A percentile compares a stretch with the other conserved stretches of the same genome.
Conservation (phyloP, 495 filamentous ascomycete genomes). For the Penicillium cosmopolitanum region DNA sequence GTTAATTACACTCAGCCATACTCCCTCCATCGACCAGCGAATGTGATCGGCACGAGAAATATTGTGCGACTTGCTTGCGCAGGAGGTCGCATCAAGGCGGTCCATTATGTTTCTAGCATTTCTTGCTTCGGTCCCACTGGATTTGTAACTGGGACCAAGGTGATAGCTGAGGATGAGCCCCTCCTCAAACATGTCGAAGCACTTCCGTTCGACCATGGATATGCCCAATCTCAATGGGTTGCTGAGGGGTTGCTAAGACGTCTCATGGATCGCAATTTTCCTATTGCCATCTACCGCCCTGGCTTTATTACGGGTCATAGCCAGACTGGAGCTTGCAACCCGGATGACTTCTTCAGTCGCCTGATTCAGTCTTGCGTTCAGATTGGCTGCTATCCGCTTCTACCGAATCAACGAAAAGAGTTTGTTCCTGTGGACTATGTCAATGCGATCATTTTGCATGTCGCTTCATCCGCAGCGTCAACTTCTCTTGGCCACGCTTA, state of each 20-base stretch:
- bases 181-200: slow-evolving; percentile 16
- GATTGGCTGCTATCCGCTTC: slow-evolving; percentile 19
- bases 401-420: slow-evolving; percentile 25
- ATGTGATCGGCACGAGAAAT: slow-evolving; percentile 23
- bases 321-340: slow-evolving; percentile 20
- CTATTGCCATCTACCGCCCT: slow-evolving; percentile 26
- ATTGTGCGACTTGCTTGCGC: slow-evolving; percentile 7
- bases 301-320: slow-evolving; percentile 28
- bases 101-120: slow-evolving; percentile 25
- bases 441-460: slow-evolving; percentile 16
- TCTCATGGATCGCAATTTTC: slow-evolving; percentile 18
- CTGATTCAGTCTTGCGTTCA: slow-evolving; percentile 16
- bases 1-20: slow-evolving; percentile 30
- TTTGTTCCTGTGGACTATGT: slow-evolving; percentile 28
- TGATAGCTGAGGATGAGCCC: slow-evolving; percentile 15
- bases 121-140: slow-evolving; percentile 25
- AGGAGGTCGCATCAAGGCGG: slow-evolving; percentile 13
- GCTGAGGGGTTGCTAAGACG: slow-evolving; percentile 25
- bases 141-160: slow-evolving; percentile 11
- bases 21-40: slow-evolving; percentile 20
- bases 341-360: slow-evolving; percentile 27
- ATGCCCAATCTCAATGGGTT: slow-evolving; percentile 32
- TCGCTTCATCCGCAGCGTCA: slow-evolving; percentile 11
- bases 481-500: slow-evolving; percentile 18
- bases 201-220: slow-evolving; percentile 27